Percentiles rank a stretch among this genome's conserved stretches.
These are phyloP conservation scores for Phytophthora quininea DNA, from an alignment of 352 stramenopile genomes.

Conservation along the genomic window DNA sequence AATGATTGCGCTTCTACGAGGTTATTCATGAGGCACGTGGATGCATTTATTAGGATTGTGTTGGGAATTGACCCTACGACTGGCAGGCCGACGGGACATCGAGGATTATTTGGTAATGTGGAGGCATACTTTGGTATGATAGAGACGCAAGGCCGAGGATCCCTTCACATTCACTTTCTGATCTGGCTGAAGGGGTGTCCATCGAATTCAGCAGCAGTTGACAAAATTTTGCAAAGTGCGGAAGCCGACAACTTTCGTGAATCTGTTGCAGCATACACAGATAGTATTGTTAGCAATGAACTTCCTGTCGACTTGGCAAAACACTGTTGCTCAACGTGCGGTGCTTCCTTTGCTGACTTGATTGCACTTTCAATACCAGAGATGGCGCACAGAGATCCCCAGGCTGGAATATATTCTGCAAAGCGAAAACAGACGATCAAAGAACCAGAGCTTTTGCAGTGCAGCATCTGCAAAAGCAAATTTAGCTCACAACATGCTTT, in stretches of 20 bases:
- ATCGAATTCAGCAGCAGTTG: not conserved
- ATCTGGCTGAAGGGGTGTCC: slow-evolving; percentile 9
- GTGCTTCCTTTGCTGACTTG: not conserved
- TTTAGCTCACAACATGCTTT: slow-evolving; percentile 15
- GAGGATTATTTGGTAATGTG: slow-evolving; percentile 7
- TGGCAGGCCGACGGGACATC: not conserved
- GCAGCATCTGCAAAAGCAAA: not conserved
- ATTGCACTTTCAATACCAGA: not conserved
- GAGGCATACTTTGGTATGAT: slow-evolving; percentile 16
- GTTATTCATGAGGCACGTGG: slow-evolving; percentile 15
- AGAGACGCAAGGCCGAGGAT: slow-evolving; percentile 8
- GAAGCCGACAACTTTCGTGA: not conserved
- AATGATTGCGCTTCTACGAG: slow-evolving; percentile 14
- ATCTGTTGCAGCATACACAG: not conserved
- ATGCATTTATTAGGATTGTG: slow-evolving; percentile 3
- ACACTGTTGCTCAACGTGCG: not conserved
- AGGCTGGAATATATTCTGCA: not conserved
- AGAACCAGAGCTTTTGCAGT: slow-evolving; percentile 5
- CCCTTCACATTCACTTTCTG: slow-evolving; percentile 16
- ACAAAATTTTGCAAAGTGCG: slow-evolving; percentile 1
- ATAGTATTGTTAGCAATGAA: slow-evolving; percentile 4
- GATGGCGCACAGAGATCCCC: not conserved
- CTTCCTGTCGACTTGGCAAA: not conserved
- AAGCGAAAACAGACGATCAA: not conserved
- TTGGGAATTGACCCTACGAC: slow-evolving; percentile 8